A percentile compares a stretch with the other conserved stretches of the same genome.
Conservation (phyloP, 352 stramenopile genomes). For the Thalassiosira sp. region DNA sequence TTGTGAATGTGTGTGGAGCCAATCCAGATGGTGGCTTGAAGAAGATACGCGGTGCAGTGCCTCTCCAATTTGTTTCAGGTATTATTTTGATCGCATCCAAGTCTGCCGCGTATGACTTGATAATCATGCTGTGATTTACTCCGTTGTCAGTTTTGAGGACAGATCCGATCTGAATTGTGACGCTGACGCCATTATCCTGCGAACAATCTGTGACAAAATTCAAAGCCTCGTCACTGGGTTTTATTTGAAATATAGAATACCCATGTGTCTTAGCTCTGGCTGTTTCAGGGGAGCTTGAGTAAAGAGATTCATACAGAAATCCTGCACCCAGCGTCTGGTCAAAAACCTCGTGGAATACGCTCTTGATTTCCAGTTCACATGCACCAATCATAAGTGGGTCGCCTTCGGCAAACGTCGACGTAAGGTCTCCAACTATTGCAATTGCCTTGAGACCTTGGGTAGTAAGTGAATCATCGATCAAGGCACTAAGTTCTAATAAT, state of each 20-base stretch:
- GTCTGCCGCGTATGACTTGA: conserved; percentile 54
- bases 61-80: conserved; percentile 62
- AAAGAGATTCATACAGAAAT: conserved; percentile 42
- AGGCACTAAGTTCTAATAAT: conserved; percentile 28
- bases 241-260: conserved; percentile 48
- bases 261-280: conserved; percentile 26
- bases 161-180: conserved; percentile 28
- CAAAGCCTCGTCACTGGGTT: conserved; percentile 8
- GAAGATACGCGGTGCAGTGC: conserved; percentile 50
- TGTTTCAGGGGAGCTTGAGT: conserved; percentile 36
- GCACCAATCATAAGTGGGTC: conserved; percentile 40
- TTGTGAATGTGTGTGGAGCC: conserved; percentile 26
- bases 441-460: conserved; percentile 37
- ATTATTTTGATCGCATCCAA: conserved; percentile 40
- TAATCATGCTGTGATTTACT: conserved; percentile 49
- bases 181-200: conserved; percentile 32
- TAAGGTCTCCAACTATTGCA: conserved; percentile 46
- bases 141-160: conserved; percentile 33
- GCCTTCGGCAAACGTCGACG: conserved; percentile 32
- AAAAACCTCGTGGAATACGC: conserved; percentile 29
- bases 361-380: conserved; percentile 38
- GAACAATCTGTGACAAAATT: conserved; percentile 47
- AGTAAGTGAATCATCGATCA: conserved; percentile 53
- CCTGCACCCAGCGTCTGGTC: conserved; percentile 41
- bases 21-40: conserved; percentile 49